Conservation (phyloP, 306 rosid genomes). For the Cucumis cinereus region DNA sequence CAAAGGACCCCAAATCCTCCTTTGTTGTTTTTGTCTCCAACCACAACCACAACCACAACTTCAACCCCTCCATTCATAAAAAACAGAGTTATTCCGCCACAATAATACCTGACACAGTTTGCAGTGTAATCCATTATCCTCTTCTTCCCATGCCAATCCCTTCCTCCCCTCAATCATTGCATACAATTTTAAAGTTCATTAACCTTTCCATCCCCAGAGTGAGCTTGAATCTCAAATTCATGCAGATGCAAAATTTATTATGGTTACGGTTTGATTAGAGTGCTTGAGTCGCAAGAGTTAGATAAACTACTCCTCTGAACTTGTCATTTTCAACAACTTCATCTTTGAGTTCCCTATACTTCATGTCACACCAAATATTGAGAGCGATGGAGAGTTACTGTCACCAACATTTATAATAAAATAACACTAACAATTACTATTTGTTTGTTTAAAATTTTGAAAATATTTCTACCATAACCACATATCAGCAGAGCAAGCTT, state of each 20-base stretch:
- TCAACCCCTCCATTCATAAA: background rate
- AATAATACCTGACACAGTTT: conserved; percentile 4
- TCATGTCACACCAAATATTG: background rate
- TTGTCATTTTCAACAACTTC: background rate
- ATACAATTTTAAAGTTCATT: background rate
- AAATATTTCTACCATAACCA: background rate
- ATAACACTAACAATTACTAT: background rate
- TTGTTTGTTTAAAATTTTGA: background rate
- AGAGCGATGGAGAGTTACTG: background rate
- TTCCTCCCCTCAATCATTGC: background rate
- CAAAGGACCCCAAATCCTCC: conserved; percentile 4
- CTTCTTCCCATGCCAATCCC: background rate
- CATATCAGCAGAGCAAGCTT: background rate
- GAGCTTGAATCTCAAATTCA: background rate
- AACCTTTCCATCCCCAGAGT: background rate
- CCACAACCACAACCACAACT: background rate
- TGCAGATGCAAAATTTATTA: background rate
- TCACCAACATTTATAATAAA: background rate
- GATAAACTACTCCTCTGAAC: background rate
- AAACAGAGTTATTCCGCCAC: conserved; percentile 8
- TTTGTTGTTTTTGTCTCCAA: background rate
- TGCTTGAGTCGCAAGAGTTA: background rate
- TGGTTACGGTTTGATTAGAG: too few species aligned
- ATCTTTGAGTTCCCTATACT: background rate
- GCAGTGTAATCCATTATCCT: conserved; percentile 6